Base-by-base conservation (phyloP, 257 asterid genomes). In the Petunia secreta region DNA sequence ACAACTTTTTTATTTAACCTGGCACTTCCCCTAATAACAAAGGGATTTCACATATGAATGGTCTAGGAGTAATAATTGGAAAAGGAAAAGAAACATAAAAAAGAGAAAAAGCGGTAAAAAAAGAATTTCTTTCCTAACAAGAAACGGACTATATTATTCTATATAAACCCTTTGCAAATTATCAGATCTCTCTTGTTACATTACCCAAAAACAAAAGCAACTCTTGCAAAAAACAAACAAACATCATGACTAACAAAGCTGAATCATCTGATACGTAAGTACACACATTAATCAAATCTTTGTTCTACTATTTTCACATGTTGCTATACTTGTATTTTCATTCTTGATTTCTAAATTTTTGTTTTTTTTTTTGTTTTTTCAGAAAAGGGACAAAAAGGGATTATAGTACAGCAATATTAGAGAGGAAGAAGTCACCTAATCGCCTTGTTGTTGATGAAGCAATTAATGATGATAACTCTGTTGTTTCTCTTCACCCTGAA, bases 371-470 rank as follows among this genome's bases (percentile, higher is more conserved):
- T 85, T 68, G 25, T 25, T 60, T 89, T 48, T 81, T 83, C 80
- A 94, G 98, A 80, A 94, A 89, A 87, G 98, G 97, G 64, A 80
- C 92, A 2, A 94, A 92, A 91, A 89, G 90, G 87, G 98, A 94
- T 86, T 92, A 86, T 55, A 92, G 97, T 85, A 92, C 97, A 38
- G 97, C 98, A 75, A 94, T 94, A 75, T 75, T 94, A 68, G 98
- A 94, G 88, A 89, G 92, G 91, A 92, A 94, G 80, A 94, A 94
- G 87, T 87, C 97, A 4, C 88, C 97, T 10, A 94, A 94, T 85
- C 88, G 97, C n/a, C 86, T 92, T 15, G 89, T 94, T 41, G 97
- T 94, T 8, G 98, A 92, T 79, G 98, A 94, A 80, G 95, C 98
- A 48, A 67, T 82, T 77, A 94, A 92, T 79, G 97, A 94, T 83